Conservation (phyloP, 2,329 filamentous ascomycete species). For the Pseudocercospora eumusae region DNA sequence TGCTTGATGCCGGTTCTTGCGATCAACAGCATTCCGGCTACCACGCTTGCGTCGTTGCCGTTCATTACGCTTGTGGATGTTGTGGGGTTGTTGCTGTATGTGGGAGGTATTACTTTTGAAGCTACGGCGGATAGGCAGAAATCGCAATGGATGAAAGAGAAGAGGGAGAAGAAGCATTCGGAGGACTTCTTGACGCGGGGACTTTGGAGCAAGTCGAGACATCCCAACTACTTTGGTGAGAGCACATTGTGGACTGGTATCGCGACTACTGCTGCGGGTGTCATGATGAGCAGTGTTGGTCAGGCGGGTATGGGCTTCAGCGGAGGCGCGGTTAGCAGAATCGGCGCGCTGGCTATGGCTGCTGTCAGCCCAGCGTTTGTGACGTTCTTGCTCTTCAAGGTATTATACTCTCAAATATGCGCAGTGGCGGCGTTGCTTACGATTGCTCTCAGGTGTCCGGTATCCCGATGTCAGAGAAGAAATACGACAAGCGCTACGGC, state of each 20-base stretch:
- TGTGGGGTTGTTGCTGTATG: constrained; percentile 60
- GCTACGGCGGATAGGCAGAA: constrained; percentile 66
- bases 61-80: constrained; percentile 56
- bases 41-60: constrained; percentile 54
- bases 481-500: constrained; percentile 67
- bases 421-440: constrained; percentile 11
- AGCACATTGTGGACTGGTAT: constrained; percentile 69
- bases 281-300: constrained; percentile 55
- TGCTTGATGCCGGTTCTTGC: constrained; percentile 66
- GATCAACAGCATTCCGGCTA: constrained; percentile 62
- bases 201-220: constrained; percentile 61
- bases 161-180: constrained; percentile 65
- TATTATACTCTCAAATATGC: constrained; percentile 42
- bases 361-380: constrained; percentile 66
- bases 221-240: constrained; percentile 75
- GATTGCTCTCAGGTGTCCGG: constrained; percentile 46
- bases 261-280: constrained; percentile 59
- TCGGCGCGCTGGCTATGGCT: constrained; percentile 53
- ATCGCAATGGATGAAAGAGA: constrained; percentile 60
- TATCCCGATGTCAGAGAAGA: constrained; percentile 66
- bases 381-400: constrained; percentile 62
- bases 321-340: constrained; percentile 46
- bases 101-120: constrained; percentile 62
- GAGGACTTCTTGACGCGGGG: constrained; percentile 67
- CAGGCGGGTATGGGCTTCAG: constrained; percentile 60